phyloP scores from a whole-genome alignment of 306 rosid genomes.

The Dalbergia cultrata region DNA sequence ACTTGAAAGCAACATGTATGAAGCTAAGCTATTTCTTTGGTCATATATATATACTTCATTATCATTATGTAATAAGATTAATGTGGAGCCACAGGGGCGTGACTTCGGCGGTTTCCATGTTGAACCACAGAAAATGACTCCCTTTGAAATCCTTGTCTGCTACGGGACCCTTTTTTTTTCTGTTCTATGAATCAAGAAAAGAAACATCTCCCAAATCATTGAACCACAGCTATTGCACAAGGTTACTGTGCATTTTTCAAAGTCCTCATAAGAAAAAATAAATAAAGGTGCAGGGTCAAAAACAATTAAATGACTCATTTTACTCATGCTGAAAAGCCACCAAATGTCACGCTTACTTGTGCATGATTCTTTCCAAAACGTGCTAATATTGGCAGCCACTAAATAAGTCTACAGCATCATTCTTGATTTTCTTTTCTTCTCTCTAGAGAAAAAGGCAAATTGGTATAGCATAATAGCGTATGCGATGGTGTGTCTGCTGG shows the following conservation, averaged over 20 bases:
- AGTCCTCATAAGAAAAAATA: slow-evolving; percentile 36
- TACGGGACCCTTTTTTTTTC: not conserved
- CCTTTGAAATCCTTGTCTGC: slow-evolving; percentile 40
- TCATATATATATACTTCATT: not conserved
- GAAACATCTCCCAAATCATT: slow-evolving; percentile 50
- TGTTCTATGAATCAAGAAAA: slow-evolving; percentile 38
- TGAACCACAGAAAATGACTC: slow-evolving; percentile 48
- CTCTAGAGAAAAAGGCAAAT: not conserved
- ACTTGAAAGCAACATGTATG: slow-evolving; percentile 46
- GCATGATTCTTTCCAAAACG: slow-evolving; percentile 42
- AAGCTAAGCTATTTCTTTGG: not conserved
- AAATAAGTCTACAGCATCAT: slow-evolving; percentile 39
- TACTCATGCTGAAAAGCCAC: slow-evolving; percentile 32
- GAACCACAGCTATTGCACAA: slow-evolving; percentile 24
- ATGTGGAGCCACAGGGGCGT: slow-evolving; percentile 35
- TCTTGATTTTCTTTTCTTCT: not conserved
- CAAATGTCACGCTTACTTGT: slow-evolving; percentile 42
- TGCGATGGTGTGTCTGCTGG: slow-evolving; percentile 35
- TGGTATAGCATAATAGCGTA: not conserved
- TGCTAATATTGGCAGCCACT: slow-evolving; percentile 49
- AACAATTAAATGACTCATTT: slow-evolving; percentile 33
- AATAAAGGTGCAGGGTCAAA: slow-evolving; percentile 40
- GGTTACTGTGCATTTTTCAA: slow-evolving; percentile 38
- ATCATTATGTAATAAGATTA: not conserved
- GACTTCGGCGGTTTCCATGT: slow-evolving; percentile 36